Conservation (phyloP, 2,329 filamentous ascomycete genomes). For the Ceratocystis albifundus region DNA sequence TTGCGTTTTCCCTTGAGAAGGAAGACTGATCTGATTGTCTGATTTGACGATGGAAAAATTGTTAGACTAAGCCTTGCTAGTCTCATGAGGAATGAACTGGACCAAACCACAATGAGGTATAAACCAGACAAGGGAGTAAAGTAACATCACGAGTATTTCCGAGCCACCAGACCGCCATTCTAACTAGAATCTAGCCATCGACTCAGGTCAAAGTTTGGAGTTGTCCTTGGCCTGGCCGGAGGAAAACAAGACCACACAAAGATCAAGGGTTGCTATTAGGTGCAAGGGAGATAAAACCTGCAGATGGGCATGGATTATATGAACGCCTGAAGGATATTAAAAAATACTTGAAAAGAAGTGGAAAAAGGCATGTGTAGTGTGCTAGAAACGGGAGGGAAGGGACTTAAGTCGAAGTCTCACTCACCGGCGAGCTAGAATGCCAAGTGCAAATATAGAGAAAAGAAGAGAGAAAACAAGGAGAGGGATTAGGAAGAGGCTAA, state of each 20-base stretch:
- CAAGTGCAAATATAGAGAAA: not conserved
- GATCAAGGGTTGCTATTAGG: not conserved
- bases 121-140: not conserved
- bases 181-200: not conserved
- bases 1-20: too few relatives aligned
- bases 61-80: not conserved
- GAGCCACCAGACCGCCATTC: not conserved
- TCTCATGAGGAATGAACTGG: not conserved
- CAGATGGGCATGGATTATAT: not conserved
- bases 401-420: constrained; percentile 4
- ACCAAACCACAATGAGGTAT: not conserved
- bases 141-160: not conserved
- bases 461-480: not conserved
- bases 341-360: not conserved
- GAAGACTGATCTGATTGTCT: too few relatives aligned
- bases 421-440: not conserved
- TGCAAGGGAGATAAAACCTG: not conserved
- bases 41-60: too few relatives aligned
- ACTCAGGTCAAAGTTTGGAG: too few relatives aligned
- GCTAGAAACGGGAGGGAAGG: constrained; percentile 1
- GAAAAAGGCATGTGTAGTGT: not conserved
- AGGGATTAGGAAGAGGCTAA: not conserved
- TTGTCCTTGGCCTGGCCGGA: not conserved
- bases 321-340: not conserved
- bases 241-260: not conserved